phyloP scores from a whole-genome alignment of 352 stramenopile genomes.

The Phytophthora capsici region DNA sequence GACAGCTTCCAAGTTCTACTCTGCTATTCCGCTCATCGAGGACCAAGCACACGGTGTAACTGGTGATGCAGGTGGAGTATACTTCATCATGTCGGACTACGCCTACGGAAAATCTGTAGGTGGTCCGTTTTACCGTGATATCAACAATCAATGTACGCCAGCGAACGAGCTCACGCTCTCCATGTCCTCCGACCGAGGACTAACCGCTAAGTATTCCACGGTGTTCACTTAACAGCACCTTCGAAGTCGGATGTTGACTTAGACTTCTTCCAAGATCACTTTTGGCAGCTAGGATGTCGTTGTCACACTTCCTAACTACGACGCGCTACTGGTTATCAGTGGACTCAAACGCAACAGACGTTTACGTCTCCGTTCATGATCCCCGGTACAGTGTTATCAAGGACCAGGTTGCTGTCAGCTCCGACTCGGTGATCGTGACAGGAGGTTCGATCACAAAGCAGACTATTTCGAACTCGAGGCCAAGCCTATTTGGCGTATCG shows the following conservation, averaged over 20 bases:
- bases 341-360: constrained; percentile 6
- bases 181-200: constrained; percentile 60
- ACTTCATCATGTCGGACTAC: constrained; percentile 54
- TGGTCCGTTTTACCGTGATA: constrained; percentile 60
- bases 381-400: constrained; percentile 50
- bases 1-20: constrained; percentile 51
- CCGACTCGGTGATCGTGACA: constrained; percentile 27
- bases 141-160: constrained; percentile 56
- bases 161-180: constrained; percentile 62
- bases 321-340: constrained; percentile 49
- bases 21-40: constrained; percentile 32
- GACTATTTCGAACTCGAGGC: constrained; percentile 20
- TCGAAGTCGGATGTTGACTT: constrained; percentile 39
- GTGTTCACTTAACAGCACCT: constrained; percentile 40
- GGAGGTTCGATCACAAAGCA: constrained; percentile 18
- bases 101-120: constrained; percentile 49
- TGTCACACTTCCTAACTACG: constrained; percentile 41
- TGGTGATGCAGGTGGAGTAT: constrained; percentile 38
- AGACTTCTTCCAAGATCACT: constrained; percentile 49
- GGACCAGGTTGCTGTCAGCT: constrained; percentile 50
- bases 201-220: constrained; percentile 64
- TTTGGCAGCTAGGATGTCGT: constrained; percentile 32
- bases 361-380: constrained; percentile 57
- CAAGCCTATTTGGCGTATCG: constrained; percentile 50
- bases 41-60: constrained; percentile 46